A percentile compares a stretch with the other conserved stretches of the same genome.
phyloP scores from a whole-genome alignment of 164 flowering plant genomes.

The Nelumbo lutea region DNA sequence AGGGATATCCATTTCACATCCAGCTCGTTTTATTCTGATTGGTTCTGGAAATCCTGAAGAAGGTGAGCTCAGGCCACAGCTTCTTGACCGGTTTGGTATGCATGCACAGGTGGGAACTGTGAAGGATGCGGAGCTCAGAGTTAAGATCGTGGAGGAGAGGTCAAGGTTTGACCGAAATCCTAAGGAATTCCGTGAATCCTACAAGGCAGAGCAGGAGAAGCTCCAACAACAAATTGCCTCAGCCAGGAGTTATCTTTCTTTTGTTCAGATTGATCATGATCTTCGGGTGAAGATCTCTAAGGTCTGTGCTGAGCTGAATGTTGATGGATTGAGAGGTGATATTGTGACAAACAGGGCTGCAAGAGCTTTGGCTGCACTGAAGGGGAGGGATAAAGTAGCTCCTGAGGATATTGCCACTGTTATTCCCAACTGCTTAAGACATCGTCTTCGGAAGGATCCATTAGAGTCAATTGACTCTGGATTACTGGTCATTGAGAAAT shows the following conservation, averaged over 20 bases:
- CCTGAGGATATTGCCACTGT: constrained; percentile 94
- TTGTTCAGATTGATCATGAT: constrained; percentile 79
- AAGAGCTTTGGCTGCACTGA: constrained; percentile 85
- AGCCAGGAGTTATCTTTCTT: constrained; percentile 61
- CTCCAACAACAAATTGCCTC: constrained; percentile 72
- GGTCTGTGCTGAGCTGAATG: constrained; percentile 91
- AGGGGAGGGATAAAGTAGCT: constrained; percentile 76
- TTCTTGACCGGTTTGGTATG: constrained; percentile 97
- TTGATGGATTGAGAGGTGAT: constrained; percentile 91
- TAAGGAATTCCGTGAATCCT: constrained; percentile 69
- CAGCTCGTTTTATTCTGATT: constrained; percentile 89
- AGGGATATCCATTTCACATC: constrained; percentile 98
- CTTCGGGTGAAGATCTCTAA: constrained; percentile 85
- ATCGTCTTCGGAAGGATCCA: constrained; percentile 92
- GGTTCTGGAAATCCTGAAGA: constrained; percentile 98
- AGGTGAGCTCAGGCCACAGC: constrained; percentile 97
- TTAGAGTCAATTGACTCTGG: constrained; percentile 97
- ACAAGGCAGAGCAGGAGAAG: constrained; percentile 76
- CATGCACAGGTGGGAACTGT: constrained; percentile 99
- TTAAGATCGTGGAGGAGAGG: constrained; percentile 95
- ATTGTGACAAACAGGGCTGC: constrained; percentile 90
- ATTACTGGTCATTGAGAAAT: constrained; percentile 85
- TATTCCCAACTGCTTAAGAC: constrained; percentile 94
- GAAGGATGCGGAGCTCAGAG: constrained; percentile 90
- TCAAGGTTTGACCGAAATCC: constrained; percentile 81